A percentile compares a stretch with the other conserved stretches of the same genome.
phyloP scores from a whole-genome alignment of 129 eudicot species.

The Arctium minus region DNA sequence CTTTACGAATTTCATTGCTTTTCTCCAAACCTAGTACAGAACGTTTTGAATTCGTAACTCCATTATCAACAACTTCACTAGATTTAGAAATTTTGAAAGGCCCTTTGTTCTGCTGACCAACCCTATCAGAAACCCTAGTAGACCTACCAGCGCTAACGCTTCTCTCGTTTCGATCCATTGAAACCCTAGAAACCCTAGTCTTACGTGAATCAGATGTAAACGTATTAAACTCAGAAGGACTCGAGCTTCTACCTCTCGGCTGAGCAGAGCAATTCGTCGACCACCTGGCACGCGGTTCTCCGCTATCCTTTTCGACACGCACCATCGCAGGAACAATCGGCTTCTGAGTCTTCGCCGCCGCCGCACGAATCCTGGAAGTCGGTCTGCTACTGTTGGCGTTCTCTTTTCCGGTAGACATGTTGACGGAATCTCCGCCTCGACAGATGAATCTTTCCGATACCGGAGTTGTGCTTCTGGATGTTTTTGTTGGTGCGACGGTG shows the following conservation, averaged over 20 bases:
- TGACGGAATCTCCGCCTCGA: slow-evolving; percentile 18
- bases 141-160: slow-evolving; percentile 34
- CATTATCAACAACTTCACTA: slow-evolving; percentile 16
- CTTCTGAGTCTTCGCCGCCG: slow-evolving; percentile 38
- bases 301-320: slow-evolving; percentile 15
- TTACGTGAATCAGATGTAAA: slow-evolving; percentile 40
- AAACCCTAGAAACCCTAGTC: slow-evolving; percentile 54
- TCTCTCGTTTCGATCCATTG: slow-evolving; percentile 28
- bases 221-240: slow-evolving; percentile 68
- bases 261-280: slow-evolving; percentile 43
- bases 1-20: slow-evolving; percentile 20
- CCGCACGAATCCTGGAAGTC: slow-evolving; percentile 48
- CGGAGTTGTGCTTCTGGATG: slow-evolving; percentile 57
- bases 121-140: slow-evolving; percentile 22
- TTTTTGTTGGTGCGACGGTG: slow-evolving; percentile 27
- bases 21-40: slow-evolving; percentile 4
- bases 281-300: slow-evolving; percentile 46
- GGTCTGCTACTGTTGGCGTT: slow-evolving; percentile 37
- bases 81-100: slow-evolving; percentile 18
- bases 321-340: slow-evolving; percentile 53
- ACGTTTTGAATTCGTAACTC: slow-evolving; percentile 7
- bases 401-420: slow-evolving; percentile 64
- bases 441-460: slow-evolving; percentile 28
- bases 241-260: slow-evolving; percentile 87
- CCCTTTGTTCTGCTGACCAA: slow-evolving; percentile 18